Conservation (phyloP, 2,329 filamentous ascomycete genomes). For the Calcarisporium arbuscula region DNA sequence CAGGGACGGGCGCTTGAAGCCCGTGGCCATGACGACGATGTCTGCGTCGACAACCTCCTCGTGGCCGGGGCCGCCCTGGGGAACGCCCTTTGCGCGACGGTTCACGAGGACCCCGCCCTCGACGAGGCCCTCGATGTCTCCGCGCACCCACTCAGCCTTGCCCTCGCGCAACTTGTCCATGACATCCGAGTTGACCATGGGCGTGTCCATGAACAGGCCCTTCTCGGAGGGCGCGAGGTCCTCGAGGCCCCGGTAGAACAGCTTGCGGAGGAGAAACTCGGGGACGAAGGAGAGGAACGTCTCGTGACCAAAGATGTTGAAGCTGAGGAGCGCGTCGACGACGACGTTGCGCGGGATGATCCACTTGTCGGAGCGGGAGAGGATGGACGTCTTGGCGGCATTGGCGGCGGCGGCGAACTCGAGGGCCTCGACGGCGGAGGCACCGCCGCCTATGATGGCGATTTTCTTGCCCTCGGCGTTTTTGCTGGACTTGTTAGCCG, state of each 20-base stretch:
- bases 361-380: constrained; percentile 78
- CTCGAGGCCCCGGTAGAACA: constrained; percentile 78
- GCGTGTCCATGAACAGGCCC: constrained; percentile 76
- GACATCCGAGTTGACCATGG: constrained; percentile 81
- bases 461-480: constrained; percentile 69
- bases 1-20: constrained; percentile 68
- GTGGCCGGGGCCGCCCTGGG: constrained; percentile 66
- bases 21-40: constrained; percentile 77
- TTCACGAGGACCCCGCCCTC: constrained; percentile 65
- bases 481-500: constrained; percentile 39
- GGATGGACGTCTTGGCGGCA: constrained; percentile 63
- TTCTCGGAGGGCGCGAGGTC: constrained; percentile 64
- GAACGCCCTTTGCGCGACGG: constrained; percentile 63
- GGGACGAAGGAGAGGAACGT: constrained; percentile 72
- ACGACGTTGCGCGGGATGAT: constrained; percentile 77
- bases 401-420: constrained; percentile 67
- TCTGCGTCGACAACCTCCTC: constrained; percentile 64
- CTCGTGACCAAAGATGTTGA: constrained; percentile 76
- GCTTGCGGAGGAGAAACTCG: constrained; percentile 63
- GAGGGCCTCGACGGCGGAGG: constrained; percentile 74
- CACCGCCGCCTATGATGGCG: constrained; percentile 70
- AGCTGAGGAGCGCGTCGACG: constrained; percentile 64
- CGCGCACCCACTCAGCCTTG: constrained; percentile 71
- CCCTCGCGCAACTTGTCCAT: constrained; percentile 68
- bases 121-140: constrained; percentile 65